Percentiles rank a stretch among this genome's conserved stretches.
Conservation (phyloP, 2,329 filamentous ascomycete genomes). For the Sporothrix mexicana region DNA sequence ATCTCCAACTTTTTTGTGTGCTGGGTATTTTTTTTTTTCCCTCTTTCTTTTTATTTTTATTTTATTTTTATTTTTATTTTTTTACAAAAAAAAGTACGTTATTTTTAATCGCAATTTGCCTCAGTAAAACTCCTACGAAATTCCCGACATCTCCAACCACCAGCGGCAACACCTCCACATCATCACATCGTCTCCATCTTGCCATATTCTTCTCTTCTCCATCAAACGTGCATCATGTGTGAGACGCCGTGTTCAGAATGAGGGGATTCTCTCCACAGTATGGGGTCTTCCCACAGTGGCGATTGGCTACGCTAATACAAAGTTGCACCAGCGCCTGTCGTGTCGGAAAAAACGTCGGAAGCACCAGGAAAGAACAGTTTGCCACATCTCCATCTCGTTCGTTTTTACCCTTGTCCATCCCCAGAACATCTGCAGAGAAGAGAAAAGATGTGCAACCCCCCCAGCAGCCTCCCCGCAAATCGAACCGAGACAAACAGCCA, state of each 20-base stretch:
- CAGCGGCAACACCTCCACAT: neutral
- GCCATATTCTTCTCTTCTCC: neutral
- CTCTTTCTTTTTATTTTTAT: conserved; percentile 6
- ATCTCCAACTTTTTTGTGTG: conserved; percentile 1
- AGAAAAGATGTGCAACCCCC: neutral
- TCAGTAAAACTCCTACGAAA: conserved; percentile 12
- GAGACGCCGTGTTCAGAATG: too few species aligned
- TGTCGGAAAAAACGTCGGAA: conserved; percentile 28
- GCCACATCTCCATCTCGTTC: neutral
- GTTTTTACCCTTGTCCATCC: neutral
- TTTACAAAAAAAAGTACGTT: neutral
- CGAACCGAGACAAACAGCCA: neutral
- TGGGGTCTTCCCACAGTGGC: neutral
- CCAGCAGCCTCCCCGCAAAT: neutral
- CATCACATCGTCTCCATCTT: neutral
- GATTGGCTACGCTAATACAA: neutral
- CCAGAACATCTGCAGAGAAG: neutral
- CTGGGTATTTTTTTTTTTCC: neutral
- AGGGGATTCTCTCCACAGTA: neutral
- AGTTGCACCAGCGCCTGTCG: neutral
- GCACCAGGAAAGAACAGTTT: neutral
- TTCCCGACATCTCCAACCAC: neutral
- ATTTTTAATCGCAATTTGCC: neutral
- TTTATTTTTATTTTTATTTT: neutral
- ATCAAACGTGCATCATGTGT: neutral